Evolutionary conservation across 371 early-diverging fungal species (phyloP).

Genomic region (Parasitella parasitica): DNA sequence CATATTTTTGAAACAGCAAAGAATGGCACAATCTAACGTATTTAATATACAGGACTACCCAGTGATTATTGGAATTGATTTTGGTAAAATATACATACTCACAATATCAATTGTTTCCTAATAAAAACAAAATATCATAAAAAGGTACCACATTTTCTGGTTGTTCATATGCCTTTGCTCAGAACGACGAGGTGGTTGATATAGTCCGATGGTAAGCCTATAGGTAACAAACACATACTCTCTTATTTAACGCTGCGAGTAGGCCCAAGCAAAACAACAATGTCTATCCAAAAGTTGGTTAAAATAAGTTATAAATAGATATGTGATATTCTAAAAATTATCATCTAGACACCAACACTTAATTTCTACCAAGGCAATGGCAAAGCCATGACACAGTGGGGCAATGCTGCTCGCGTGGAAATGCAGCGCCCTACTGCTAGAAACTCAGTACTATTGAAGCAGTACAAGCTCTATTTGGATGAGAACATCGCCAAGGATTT

Average conservation of each 20-base stretch:
- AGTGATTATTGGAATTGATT: constrained; percentile 50
- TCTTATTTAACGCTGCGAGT: neutral
- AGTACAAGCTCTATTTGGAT: constrained; percentile 51
- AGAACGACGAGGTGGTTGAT: constrained; percentile 62
- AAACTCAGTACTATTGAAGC: constrained; percentile 41
- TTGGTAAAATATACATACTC: constrained; percentile 25
- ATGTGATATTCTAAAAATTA: neutral
- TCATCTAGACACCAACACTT: constrained; percentile 42
- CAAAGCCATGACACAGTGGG: constrained; percentile 50
- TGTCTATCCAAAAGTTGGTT: constrained; percentile 56
- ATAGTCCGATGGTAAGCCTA: constrained; percentile 53
- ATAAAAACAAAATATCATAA: neutral
- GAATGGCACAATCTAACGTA: constrained; percentile 34
- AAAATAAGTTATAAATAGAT: constrained; percentile 1
- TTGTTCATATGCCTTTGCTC: constrained; percentile 49
- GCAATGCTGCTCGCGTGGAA: constrained; percentile 28
- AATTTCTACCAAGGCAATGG: constrained; percentile 50
- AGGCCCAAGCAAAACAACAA: constrained; percentile 63
- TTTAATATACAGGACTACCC: constrained; percentile 45
- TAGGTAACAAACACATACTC: neutral
- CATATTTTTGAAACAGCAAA: neutral
- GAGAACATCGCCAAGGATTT: constrained; percentile 39
- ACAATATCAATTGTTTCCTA: neutral
- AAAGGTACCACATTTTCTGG: constrained; percentile 52
- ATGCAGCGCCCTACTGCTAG: constrained; percentile 32